phyloP scores from a whole-genome alignment of 2,329 filamentous ascomycete species.

The Coleophoma crateriformis region DNA sequence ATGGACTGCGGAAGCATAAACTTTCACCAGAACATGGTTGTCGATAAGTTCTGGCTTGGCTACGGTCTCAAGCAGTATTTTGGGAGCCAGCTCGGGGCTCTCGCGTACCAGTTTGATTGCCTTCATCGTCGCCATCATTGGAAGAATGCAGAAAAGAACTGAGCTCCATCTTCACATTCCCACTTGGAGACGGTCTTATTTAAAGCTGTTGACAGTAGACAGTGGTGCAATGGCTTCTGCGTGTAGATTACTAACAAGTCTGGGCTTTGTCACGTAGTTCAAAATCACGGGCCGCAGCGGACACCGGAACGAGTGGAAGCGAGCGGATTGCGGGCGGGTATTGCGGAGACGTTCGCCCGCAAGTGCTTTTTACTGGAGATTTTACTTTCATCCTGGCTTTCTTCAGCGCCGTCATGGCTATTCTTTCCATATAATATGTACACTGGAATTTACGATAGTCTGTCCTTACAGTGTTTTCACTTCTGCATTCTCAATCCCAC shows the following conservation, averaged over 20 bases:
- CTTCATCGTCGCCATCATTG: slow-evolving; percentile 10
- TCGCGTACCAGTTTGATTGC: slow-evolving; percentile 14
- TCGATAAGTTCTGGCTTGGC: slow-evolving; percentile 11
- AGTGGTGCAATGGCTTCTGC: neutral
- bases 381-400: too few relatives aligned
- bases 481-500: too few relatives aligned
- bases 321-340: neutral
- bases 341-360: neutral
- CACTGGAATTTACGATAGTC: too few relatives aligned
- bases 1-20: slow-evolving; percentile 20
- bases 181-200: neutral
- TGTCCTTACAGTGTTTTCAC: too few relatives aligned
- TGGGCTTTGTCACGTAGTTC: neutral
- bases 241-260: neutral
- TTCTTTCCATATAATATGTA: too few relatives aligned
- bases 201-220: neutral
- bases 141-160: too few relatives aligned
- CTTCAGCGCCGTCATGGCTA: too few relatives aligned
- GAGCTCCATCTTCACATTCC: too few relatives aligned
- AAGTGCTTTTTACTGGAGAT: too few relatives aligned
- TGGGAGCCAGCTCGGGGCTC: slow-evolving; percentile 2
- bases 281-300: too few relatives aligned
- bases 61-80: slow-evolving; percentile 7
- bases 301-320: neutral
- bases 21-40: slow-evolving; percentile 13